phyloP scores from a whole-genome alignment of 169 alveolate species.

The Plasmodium relictum region DNA sequence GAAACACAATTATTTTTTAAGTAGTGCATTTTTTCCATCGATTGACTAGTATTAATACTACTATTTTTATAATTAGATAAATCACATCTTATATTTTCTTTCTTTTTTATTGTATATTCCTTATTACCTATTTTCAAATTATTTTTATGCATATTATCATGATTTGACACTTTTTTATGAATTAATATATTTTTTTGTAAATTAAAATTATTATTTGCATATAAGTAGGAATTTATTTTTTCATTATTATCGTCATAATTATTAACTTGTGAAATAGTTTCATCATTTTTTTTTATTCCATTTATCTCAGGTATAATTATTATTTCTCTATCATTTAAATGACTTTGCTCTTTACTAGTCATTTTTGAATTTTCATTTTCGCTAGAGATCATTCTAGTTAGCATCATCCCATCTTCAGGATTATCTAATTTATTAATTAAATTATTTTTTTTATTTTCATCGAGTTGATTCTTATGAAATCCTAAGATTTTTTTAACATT shows the following conservation, averaged over 20 bases:
- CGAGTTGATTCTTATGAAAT: conserved; percentile 14
- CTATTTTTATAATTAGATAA: neutral
- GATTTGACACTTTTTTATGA: neutral
- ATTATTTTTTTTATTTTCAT: conserved; percentile 3
- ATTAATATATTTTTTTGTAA: neutral
- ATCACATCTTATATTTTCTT: neutral
- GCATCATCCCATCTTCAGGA: neutral
- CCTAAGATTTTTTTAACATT: conserved; percentile 28
- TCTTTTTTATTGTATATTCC: neutral
- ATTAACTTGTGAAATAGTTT: neutral
- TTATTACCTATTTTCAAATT: neutral
- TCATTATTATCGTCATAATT: conserved; percentile 1
- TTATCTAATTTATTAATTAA: neutral
- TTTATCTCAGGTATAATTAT: neutral
- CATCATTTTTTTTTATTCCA: neutral
- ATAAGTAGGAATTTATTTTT: neutral
- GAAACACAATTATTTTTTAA: neutral
- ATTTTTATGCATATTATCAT: neutral
- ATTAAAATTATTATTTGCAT: conserved; percentile 1
- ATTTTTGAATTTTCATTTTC: too few relatives aligned
- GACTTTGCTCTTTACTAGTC: neutral
- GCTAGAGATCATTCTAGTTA: neutral
- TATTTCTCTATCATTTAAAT: neutral
- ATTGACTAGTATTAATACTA: neutral
- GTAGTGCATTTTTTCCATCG: neutral